These are phyloP conservation scores for Rubus idaeus DNA, from an alignment of 306 rosid genomes.

Conservation along the genomic window DNA sequence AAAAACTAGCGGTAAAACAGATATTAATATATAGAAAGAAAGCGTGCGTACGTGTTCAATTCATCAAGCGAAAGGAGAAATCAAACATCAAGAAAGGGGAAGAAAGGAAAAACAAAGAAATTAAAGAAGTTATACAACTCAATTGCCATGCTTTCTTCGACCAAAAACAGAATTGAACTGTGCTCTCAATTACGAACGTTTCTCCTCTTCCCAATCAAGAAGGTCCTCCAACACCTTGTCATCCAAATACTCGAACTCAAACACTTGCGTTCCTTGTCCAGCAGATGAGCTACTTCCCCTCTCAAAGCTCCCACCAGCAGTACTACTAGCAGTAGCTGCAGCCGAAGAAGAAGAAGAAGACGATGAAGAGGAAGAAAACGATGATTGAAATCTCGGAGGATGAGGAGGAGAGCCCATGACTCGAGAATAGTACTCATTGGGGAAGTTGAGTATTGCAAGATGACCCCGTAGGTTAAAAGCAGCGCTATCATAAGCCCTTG, in stretches of 20 bases:
- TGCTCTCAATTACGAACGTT: constrained; percentile 35
- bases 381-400: constrained; percentile 48
- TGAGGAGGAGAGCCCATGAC: constrained; percentile 58
- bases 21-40: neutral
- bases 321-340: neutral
- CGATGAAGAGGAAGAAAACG: constrained; percentile 22
- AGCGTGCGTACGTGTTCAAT: neutral
- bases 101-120: neutral
- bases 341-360: neutral
- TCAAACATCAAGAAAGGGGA: neutral
- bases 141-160: neutral
- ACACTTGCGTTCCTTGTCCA: constrained; percentile 40
- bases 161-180: neutral
- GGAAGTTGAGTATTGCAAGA: constrained; percentile 74
- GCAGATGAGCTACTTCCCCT: constrained; percentile 31
- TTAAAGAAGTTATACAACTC: neutral
- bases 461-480: constrained; percentile 75
- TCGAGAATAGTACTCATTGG: constrained; percentile 66
- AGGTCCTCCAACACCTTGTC: constrained; percentile 72
- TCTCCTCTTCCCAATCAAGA: constrained; percentile 56
- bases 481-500: constrained; percentile 80
- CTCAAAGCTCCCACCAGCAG: constrained; percentile 14
- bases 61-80: neutral
- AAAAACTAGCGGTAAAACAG: neutral
- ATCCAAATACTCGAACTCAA: constrained; percentile 75